These are phyloP conservation scores for Clohesyomyces aquaticus DNA, from an alignment of 495 filamentous ascomycete genomes.

Conservation along the genomic window DNA sequence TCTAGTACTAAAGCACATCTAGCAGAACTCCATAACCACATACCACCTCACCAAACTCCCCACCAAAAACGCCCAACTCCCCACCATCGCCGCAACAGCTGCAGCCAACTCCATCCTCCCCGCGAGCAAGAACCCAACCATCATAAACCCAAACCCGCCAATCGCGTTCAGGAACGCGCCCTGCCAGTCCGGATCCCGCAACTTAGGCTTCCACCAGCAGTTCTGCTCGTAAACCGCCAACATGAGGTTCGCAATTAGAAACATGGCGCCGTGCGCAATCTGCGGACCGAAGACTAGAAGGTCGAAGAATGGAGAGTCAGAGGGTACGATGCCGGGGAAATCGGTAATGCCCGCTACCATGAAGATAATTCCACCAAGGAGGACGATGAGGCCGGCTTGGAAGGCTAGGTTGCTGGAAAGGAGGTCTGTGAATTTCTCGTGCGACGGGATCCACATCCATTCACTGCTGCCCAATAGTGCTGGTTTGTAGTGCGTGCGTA, in stretches of 20 bases:
- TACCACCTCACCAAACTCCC: slow-evolving; percentile 22
- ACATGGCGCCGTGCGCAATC: slow-evolving; percentile 12
- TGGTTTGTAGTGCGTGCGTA: slow-evolving; percentile 8
- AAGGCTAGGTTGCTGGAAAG: slow-evolving; percentile 10
- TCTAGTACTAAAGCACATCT: too few relatives aligned
- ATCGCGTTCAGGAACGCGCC: slow-evolving; percentile 25
- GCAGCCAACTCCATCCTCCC: slow-evolving; percentile 6
- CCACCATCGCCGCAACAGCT: slow-evolving; percentile 15
- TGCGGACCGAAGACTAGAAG: slow-evolving; percentile 21
- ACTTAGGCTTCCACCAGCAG: slow-evolving; percentile 21
- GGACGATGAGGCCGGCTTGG: slow-evolving; percentile 28
- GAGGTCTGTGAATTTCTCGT: slow-evolving; percentile 12
- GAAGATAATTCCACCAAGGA: slow-evolving; percentile 31
- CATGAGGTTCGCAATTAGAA: slow-evolving; percentile 19
- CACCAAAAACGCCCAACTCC: slow-evolving; percentile 21
- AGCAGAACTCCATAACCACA: slow-evolving; percentile 20
- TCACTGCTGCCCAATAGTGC: slow-evolving; percentile 15
- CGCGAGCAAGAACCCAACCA: slow-evolving; percentile 21
- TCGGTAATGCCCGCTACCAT: slow-evolving; percentile 16
- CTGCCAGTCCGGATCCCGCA: slow-evolving; percentile 19
- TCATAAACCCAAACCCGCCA: slow-evolving; percentile 27
- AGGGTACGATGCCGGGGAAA: slow-evolving; percentile 17
- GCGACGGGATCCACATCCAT: slow-evolving; percentile 13
- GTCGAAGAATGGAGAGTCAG: background rate
- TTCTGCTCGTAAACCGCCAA: slow-evolving; percentile 23